Evolutionary conservation across 139 green algal species (phyloP), one percentile per base, ranked within the genome.

Genomic region (Mychonastes homosphaera): DNA sequence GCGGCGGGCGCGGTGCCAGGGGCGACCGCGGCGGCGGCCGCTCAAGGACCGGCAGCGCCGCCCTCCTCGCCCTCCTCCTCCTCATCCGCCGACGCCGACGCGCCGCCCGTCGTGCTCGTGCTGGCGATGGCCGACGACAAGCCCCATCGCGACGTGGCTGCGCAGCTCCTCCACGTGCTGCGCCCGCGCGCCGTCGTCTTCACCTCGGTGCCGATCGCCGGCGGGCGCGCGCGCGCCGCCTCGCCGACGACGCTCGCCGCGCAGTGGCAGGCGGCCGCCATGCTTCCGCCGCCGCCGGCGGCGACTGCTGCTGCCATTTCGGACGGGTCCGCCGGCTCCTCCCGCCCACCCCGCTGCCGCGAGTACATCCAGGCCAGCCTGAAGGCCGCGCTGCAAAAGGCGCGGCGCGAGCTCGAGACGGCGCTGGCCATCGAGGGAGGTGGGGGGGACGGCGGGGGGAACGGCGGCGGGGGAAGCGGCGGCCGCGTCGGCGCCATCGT

Each of bases 51-150:
- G 24, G 30, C 32, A 15, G 18, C 36, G 12, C 41, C 41, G 41
- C 61, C 61, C 19, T 1, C 47, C 2, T 38, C 50, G 24, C n/a
- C n/a, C n/a, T n/a, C n/a, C n/a, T n/a, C n/a, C n/a, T n/a, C n/a
- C n/a, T n/a, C n/a, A n/a, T n/a, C n/a, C n/a, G n/a, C n/a, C n/a
- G n/a, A n/a, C n/a, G n/a, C n/a, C n/a, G n/a, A n/a, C n/a, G n/a
- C n/a, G n/a, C n/a, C n/a, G n/a, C 61, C 76, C 0, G 26, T 90
- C 49, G 82, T 72, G 10, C 63, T 94, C 30, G 72, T 94, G 33
- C 27, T 94, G 46, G 84, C 77, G 10, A 90, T 89, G 80, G 85
- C 84, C 1, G 72, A 45, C 3, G 87, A 95, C 67, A 95, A 95
- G 71, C 65, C 91, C 41, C 69, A 80, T 57, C 52, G 56, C 44